These are phyloP conservation scores for Astrocystis sublimbata DNA, from an alignment of 495 filamentous ascomycete species.

Conservation along the genomic window DNA sequence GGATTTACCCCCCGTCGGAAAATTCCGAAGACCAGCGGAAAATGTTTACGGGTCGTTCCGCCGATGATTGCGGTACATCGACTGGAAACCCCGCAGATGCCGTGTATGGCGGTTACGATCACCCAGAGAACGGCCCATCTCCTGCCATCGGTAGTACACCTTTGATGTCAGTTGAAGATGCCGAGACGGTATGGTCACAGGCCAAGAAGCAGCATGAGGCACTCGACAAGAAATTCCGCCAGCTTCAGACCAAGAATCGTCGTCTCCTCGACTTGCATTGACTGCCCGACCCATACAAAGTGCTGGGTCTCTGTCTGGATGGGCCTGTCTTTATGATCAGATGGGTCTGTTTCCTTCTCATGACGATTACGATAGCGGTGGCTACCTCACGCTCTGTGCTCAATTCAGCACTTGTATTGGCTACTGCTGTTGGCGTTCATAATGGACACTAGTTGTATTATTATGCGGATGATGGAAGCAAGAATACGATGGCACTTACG, in stretches of 20 bases:
- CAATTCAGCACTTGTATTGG: conserved; percentile 13
- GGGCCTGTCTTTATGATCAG: conserved; percentile 16
- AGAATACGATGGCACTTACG: neutral
- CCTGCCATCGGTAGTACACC: conserved; percentile 48
- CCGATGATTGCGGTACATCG: conserved; percentile 26
- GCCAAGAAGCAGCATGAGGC: conserved; percentile 68
- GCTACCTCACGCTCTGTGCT: conserved; percentile 15
- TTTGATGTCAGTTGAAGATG: conserved; percentile 59
- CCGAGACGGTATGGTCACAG: conserved; percentile 56
- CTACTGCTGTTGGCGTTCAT: conserved; percentile 11
- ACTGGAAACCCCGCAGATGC: conserved; percentile 14
- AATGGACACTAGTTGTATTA: conserved; percentile 9
- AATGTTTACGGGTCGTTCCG: conserved; percentile 25
- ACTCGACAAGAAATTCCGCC: conserved; percentile 66
- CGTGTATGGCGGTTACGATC: conserved; percentile 23
- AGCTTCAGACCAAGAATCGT: conserved; percentile 63
- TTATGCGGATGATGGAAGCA: neutral
- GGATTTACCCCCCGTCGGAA: conserved; percentile 41
- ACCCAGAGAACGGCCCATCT: conserved; percentile 26
- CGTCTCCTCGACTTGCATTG: conserved; percentile 35
- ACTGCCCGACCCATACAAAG: conserved; percentile 22
- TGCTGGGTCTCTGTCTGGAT: conserved; percentile 6
- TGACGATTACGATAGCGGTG: conserved; percentile 18
- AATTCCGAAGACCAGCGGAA: conserved; percentile 26
- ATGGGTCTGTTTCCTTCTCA: conserved; percentile 22